Evolutionary conservation across 2,329 filamentous ascomycete species (phyloP), one percentile per base, ranked within the genome.

Genomic region (Fusarium domesticum): DNA sequence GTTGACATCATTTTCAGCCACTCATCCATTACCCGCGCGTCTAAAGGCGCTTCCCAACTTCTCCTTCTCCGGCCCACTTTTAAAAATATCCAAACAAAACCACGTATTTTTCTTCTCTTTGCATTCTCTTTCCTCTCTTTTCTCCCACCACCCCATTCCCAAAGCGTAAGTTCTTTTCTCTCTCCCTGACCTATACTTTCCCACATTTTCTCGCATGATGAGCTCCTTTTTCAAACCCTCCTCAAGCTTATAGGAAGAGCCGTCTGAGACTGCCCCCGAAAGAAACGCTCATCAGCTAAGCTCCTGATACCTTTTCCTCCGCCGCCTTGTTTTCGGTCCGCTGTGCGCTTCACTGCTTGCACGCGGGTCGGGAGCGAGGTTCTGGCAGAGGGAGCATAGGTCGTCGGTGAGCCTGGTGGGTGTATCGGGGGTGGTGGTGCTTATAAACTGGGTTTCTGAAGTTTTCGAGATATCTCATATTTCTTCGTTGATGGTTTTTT

Each of bases 401-500:
- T 44, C 39, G 51, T 50, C 37, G 45, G 51, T 51, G 51, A 54
- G 49, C 55, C 54, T 61, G 62, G 50, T 57, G 59, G 56, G 54
- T 53, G 55, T 46, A 66, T 62, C 60, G 66, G 58, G 61, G 62
- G 68, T 55, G 56, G 70, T 72, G 57, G 65, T 72, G 69, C 69
- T 72, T 72, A 68, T 69, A 72, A 64, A 57, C 51, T 62, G 67
- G 69, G 69, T 71, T 71, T 71, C 69, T 72, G 69, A 72, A 51
- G 55, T 57, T 58, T 60, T 28, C 51, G 62, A 67, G 59, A 62
- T 61, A 37, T 45, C n/a, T 48, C 12, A 39, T 39, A 20, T 10
- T 18, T 28, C 45, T 48, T 30, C 35, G 20, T 36, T 39, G 36
- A 19, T 47, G 30, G 40, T 28, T 30, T 35, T 17, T 25, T 40